Evolutionary conservation across 352 stramenopile genomes (phyloP), one percentile per base, ranked within the genome.

Genomic region (Blastocystis sp.): DNA sequence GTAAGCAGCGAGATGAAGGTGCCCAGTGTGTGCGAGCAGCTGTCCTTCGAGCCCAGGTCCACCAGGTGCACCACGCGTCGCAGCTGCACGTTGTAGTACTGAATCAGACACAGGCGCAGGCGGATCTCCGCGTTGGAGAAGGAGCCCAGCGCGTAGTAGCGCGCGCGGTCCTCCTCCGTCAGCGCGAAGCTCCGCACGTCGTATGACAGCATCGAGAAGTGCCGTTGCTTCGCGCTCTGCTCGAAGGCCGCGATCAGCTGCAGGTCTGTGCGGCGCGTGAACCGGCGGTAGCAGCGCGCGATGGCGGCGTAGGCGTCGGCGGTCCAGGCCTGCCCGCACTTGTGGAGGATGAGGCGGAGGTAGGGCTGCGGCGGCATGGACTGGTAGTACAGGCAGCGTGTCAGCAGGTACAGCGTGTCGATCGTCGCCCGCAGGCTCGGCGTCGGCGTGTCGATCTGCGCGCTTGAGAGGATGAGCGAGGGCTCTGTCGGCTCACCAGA

Each of bases 401-500:
- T 61, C 17, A 88, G 59, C 19, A 43, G 52, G 38, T 88, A 61
- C 21, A 88, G 14, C 4, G 23, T 43, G 21, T 64, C 43, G 45
- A 78, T 61, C 17, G 69, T 59, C 9, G 34, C 19, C 21, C 19
- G 45, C 9, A 53, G 74, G 1, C 34, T 23, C 28, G 19, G 4
- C 1, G 60, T 28, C 11, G 43, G 60, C 21, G 74, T 14, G 94
- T 93, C 59, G 96, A 67, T 78, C 96, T 94, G 23, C 96, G 88
- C 4, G 92, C 91, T 89, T 96, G 96, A 89, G 96, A 96, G 78
- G 94, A 96, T 66, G 94, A 97, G 89, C 96, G 93, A 11, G 93
- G 90, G 34, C 95, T 92, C 1, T 94, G 94, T 43, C 96, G 90
- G 88, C 94, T 95, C 34, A 77, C 90, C 80, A 96, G 93, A 0